Evolutionary conservation across 768 basidiomycete genomes (phyloP).

Genomic region (Leccinum ochraceum): DNA sequence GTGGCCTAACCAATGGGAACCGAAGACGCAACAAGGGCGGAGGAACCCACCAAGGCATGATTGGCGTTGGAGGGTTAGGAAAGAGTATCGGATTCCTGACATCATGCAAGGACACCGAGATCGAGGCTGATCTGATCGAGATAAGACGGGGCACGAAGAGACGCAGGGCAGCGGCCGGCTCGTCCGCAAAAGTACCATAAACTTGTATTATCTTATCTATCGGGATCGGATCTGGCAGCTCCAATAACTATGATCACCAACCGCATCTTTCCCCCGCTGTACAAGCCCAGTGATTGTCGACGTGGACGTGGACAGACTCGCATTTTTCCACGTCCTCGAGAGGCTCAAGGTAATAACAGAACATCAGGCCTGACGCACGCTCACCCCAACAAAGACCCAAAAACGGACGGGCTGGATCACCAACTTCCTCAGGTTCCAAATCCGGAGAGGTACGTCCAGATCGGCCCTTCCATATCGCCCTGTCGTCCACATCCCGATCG

Average conservation of each 20-base stretch:
- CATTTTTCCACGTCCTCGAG: conserved; percentile 89
- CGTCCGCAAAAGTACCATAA: conserved; percentile 34
- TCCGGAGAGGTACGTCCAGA: conserved; percentile 67
- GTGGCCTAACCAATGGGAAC: conserved; percentile 40
- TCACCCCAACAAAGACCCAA: conserved; percentile 62
- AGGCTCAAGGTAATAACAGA: conserved; percentile 69
- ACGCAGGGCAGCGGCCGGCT: conserved; percentile 34
- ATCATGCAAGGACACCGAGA: conserved; percentile 63
- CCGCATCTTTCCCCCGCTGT: conserved; percentile 62
- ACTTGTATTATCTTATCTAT: conserved; percentile 32
- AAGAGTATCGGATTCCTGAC: conserved; percentile 66
- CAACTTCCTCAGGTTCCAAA: conserved; percentile 58
- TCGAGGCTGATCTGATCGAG: conserved; percentile 76
- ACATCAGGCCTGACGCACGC: not conserved
- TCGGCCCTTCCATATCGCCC: too few relatives aligned
- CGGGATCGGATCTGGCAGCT: conserved; percentile 19
- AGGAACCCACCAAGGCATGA: conserved; percentile 55
- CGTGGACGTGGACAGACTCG: conserved; percentile 65
- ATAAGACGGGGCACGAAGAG: conserved; percentile 76
- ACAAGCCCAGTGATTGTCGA: conserved; percentile 49
- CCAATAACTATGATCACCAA: conserved; percentile 13
- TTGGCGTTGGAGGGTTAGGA: conserved; percentile 63
- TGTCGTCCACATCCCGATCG: not conserved
- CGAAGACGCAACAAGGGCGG: conserved; percentile 53
- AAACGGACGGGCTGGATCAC: conserved; percentile 92